Percentiles rank a stretch among this genome's conserved stretches.
Conservation (phyloP, 352 stramenopile species). For the Thraustochytrium sp. region DNA sequence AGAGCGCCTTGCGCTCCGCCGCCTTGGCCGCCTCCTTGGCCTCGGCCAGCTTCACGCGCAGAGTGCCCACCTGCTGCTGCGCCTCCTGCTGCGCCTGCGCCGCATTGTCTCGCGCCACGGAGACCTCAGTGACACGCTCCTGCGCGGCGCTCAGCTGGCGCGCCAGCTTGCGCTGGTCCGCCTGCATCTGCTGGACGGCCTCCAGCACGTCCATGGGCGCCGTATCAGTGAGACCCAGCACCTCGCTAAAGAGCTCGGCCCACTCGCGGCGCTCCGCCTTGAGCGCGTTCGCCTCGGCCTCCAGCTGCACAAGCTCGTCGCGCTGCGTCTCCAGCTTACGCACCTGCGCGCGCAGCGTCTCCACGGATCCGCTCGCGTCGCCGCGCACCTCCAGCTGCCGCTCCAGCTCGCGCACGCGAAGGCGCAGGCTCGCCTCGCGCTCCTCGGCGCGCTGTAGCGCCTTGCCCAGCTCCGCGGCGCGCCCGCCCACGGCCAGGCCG, state of each 20-base stretch:
- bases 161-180: not conserved
- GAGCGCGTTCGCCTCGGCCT: not conserved
- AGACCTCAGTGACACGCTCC: not conserved
- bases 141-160: not conserved
- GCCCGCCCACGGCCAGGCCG: not conserved
- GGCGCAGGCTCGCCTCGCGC: not conserved
- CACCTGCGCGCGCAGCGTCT: not conserved
- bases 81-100: not conserved
- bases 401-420: not conserved
- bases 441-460: not conserved
- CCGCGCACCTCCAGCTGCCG: not conserved
- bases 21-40: not conserved
- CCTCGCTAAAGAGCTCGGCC: not conserved
- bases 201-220: not conserved
- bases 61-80: not conserved
- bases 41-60: not conserved
- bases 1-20: not conserved
- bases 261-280: conserved; percentile 2
- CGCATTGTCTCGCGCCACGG: not conserved
- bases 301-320: not conserved
- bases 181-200: not conserved
- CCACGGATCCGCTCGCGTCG: not conserved
- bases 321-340: not conserved
- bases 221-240: not conserved
- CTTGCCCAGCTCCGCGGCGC: not conserved